phyloP scores from a whole-genome alignment of 176 grass and related monocot species.

The Carex kokanica region DNA sequence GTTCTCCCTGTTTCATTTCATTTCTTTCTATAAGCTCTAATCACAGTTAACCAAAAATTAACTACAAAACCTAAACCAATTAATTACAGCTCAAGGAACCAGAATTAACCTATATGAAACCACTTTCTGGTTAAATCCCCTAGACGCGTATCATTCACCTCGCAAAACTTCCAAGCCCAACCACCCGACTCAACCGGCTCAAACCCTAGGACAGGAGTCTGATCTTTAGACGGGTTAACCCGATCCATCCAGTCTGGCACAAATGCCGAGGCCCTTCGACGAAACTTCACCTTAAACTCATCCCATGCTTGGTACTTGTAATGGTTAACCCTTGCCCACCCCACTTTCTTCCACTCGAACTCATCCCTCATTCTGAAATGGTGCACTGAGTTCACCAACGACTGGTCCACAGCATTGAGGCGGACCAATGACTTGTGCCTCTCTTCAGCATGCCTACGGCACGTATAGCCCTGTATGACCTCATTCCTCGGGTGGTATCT shows the following conservation, averaged over 20 bases:
- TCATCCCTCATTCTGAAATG: conserved; percentile 38
- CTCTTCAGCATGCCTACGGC: conserved; percentile 34
- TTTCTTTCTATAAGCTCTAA: conserved; percentile 5
- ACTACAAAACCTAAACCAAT: conserved; percentile 8
- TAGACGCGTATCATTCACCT: conserved; percentile 40
- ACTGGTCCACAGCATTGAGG: conserved; percentile 25
- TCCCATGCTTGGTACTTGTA: conserved; percentile 84
- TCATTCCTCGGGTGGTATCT: conserved; percentile 32
- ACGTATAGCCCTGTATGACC: conserved; percentile 57
- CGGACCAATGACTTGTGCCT: conserved; percentile 68
- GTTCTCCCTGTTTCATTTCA: background rate
- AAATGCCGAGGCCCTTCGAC: conserved; percentile 45
- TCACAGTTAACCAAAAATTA: conserved; percentile 10
- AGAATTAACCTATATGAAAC: conserved; percentile 31
- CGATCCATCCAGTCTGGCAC: conserved; percentile 53
- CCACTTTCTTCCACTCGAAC: background rate
- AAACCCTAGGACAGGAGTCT: conserved; percentile 50
- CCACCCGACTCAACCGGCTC: conserved; percentile 40
- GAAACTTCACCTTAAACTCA: conserved; percentile 65
- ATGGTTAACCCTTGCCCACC: conserved; percentile 41
- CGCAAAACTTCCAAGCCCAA: conserved; percentile 44
- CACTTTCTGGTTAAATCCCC: conserved; percentile 32
- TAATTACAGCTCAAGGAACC: conserved; percentile 6
- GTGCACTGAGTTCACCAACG: conserved; percentile 51
- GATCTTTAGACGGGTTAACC: conserved; percentile 52